Conservation (phyloP, 2,329 filamentous ascomycete species). For the Beauveria sp. region DNA sequence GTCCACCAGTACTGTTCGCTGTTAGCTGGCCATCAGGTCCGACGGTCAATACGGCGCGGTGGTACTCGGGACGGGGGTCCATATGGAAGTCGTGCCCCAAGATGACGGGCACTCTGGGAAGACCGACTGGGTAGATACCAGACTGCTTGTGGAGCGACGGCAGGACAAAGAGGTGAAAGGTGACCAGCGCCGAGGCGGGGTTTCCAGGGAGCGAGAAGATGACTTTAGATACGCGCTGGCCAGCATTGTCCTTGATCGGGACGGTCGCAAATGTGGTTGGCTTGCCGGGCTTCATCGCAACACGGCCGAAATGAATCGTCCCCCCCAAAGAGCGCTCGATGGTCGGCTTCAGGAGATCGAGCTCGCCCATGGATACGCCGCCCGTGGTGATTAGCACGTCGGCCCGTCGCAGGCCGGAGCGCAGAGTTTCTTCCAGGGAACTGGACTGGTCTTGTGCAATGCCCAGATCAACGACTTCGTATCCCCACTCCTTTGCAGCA, state of each 20-base stretch:
- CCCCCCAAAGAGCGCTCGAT: slow-evolving; percentile 85
- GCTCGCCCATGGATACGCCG: slow-evolving; percentile 95
- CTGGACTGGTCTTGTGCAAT: slow-evolving; percentile 71
- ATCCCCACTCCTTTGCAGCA: slow-evolving; percentile 66
- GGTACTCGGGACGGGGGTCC: slow-evolving; percentile 83
- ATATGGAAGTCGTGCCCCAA: slow-evolving; percentile 66
- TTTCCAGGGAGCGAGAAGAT: slow-evolving; percentile 93
- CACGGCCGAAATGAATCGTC: slow-evolving; percentile 91
- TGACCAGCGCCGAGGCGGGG: slow-evolving; percentile 86
- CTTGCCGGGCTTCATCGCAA: slow-evolving; percentile 97
- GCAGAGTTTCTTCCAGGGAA: slow-evolving; percentile 68
- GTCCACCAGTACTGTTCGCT: slow-evolving; percentile 78
- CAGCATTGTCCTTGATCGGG: slow-evolving; percentile 52
- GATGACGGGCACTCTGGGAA: slow-evolving; percentile 64
- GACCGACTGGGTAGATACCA: slow-evolving; percentile 59
- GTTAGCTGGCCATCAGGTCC: slow-evolving; percentile 59
- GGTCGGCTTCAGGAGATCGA: slow-evolving; percentile 92
- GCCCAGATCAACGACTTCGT: slow-evolving; percentile 73
- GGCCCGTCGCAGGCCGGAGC: slow-evolving; percentile 62
- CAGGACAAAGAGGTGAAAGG: slow-evolving; percentile 88
- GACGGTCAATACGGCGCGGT: slow-evolving; percentile 68
- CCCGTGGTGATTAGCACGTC: slow-evolving; percentile 88
- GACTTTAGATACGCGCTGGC: slow-evolving; percentile 54
- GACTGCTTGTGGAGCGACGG: slow-evolving; percentile 73
- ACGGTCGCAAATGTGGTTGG: slow-evolving; percentile 95